Conservation (phyloP, 2,329 filamentous ascomycete species). For the Scedosporium minutisporum region DNA sequence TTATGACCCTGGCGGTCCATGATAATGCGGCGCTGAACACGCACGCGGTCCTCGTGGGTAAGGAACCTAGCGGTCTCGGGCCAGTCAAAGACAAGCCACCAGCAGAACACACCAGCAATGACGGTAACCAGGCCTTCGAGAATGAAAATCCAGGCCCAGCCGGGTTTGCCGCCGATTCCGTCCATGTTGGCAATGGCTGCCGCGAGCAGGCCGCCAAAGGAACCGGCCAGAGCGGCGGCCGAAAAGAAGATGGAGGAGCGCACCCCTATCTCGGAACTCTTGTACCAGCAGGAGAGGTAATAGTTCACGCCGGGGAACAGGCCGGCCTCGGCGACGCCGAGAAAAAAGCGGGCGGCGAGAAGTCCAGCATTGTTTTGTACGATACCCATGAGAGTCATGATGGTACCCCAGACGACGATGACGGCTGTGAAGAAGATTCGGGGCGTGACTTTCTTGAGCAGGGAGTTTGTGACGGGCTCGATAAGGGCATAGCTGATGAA, state of each 20-base stretch:
- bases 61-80: slow-evolving; percentile 69
- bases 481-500: slow-evolving; percentile 78
- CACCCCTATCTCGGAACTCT: slow-evolving; percentile 68
- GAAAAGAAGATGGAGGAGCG: slow-evolving; percentile 77
- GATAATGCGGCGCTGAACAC: slow-evolving; percentile 62
- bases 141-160: slow-evolving; percentile 60
- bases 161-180: slow-evolving; percentile 45
- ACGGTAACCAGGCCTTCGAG: slow-evolving; percentile 63
- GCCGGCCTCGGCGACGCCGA: slow-evolving; percentile 66
- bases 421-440: slow-evolving; percentile 74
- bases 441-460: slow-evolving; percentile 67
- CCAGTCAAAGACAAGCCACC: slow-evolving; percentile 77
- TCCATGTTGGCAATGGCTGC: slow-evolving; percentile 63
- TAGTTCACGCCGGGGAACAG: slow-evolving; percentile 71
- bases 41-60: slow-evolving; percentile 55
- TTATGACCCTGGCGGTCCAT: slow-evolving; percentile 66
- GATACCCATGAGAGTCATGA: slow-evolving; percentile 62
- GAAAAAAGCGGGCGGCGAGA: slow-evolving; percentile 59
- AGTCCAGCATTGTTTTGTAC: slow-evolving; percentile 53
- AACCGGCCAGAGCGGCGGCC: slow-evolving; percentile 68
- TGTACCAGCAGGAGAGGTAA: slow-evolving; percentile 79
- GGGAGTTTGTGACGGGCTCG: slow-evolving; percentile 67
- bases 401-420: slow-evolving; percentile 60
- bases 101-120: slow-evolving; percentile 56
- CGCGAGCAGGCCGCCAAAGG: slow-evolving; percentile 65